Evolutionary conservation across 495 filamentous ascomycete genomes (phyloP).

Genomic region (Terfezia boudieri): DNA sequence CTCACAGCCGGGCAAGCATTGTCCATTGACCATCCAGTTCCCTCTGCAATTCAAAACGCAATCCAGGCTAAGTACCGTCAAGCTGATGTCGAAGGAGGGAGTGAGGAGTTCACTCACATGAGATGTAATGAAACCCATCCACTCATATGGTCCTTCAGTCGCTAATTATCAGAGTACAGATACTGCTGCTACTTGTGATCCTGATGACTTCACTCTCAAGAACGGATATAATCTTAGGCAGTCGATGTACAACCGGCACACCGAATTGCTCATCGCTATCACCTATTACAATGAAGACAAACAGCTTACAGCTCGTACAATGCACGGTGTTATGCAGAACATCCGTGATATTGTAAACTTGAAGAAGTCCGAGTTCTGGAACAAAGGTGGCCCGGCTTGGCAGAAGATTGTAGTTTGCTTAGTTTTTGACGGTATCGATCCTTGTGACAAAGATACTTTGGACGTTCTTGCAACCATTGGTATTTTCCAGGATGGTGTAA

Average conservation of each 20-base stretch:
- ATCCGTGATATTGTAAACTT: constrained; percentile 22
- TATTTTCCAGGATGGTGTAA: constrained; percentile 23
- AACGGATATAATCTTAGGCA: constrained; percentile 97
- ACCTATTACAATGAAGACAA: constrained; percentile 26
- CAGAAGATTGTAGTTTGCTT: constrained; percentile 26
- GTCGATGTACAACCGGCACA: constrained; percentile 73
- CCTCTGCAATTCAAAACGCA: constrained; percentile 91
- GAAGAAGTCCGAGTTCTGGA: constrained; percentile 23
- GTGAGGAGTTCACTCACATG: constrained; percentile 96
- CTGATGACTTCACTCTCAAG: constrained; percentile 97
- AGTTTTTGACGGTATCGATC: constrained; percentile 22
- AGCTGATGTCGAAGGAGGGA: constrained; percentile 67
- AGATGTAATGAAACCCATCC: constrained; percentile 37
- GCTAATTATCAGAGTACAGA: constrained; percentile 25
- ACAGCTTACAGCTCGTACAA: constrained; percentile 21
- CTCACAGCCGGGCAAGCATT: constrained; percentile 87
- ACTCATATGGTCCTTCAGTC: neutral
- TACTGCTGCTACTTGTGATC: constrained; percentile 94
- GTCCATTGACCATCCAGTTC: constrained; percentile 93
- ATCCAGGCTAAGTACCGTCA: constrained; percentile 79
- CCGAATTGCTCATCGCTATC: constrained; percentile 22
- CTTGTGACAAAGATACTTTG: constrained; percentile 21
- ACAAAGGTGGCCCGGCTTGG: constrained; percentile 21
- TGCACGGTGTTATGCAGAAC: constrained; percentile 24
- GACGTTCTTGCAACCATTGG: constrained; percentile 22